Base-by-base conservation (phyloP, 208 protist species). In the Trypanosoma congolense region DNA sequence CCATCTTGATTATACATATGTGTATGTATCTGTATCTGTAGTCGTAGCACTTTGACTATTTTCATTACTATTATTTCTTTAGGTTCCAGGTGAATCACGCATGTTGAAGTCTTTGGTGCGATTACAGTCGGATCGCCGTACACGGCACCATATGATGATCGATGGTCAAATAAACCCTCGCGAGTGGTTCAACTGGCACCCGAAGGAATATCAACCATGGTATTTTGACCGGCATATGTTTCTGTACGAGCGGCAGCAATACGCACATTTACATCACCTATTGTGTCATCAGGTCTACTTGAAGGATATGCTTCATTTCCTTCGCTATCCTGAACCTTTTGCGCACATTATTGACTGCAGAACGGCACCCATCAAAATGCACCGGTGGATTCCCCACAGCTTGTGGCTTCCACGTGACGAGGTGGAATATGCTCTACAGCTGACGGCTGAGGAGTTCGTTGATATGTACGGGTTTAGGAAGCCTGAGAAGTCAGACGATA, bases 171-270 rank as follows among this genome's bases (percentile, higher is more conserved):
- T 89, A 33, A 94, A 94, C 62, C 87, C 87, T 3, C 71, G 87
- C 19, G 87, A 94, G 60, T 94, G 87, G 87, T 84, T 94, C 33
- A 94, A 94, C 56, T 94, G 87, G 84, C 87, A 94, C 53, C 76
- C 80, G 31, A 91, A 91, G 66, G 83, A 94, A 67, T 94, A 92
- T 65, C 87, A 94, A 70, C 87, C 87, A 41, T 94, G 87, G 87
- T 94, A 92, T 69, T 91, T 88, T 81, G 87, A 94, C 60, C 66
- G 79, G 0, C 87, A 94, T 66, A 92, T 90, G 45, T 94, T 94
- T 61, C 64, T 92, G n/a, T 94, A 90, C 63, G 87, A 94, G 61
- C 87, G 81, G 60, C 79, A 79, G 19, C 83, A 91, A 56, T 94
- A 87, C 38, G 82, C 81, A 14, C 65, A 75, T 3, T 66, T 77